Percentiles rank a stretch among this genome's conserved stretches.
These are phyloP conservation scores for Parathielavia hyrcaniae DNA, from an alignment of 495 filamentous ascomycete species.

Conservation along the genomic window DNA sequence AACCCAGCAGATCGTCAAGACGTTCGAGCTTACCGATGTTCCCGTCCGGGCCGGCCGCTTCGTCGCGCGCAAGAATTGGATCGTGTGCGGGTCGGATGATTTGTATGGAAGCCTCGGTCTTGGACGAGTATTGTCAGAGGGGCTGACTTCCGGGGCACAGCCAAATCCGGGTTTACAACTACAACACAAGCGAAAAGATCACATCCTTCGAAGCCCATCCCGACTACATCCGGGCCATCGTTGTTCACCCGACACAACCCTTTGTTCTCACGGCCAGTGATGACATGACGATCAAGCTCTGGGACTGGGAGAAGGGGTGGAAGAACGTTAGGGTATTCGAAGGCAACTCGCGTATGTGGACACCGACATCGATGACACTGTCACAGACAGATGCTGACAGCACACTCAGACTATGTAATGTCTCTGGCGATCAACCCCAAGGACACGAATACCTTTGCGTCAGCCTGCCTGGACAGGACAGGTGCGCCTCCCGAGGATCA, in stretches of 20 bases:
- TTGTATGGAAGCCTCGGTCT: constrained; percentile 56
- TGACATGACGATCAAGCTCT: constrained; percentile 99
- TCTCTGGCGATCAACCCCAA: constrained; percentile 99
- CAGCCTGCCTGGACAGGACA: constrained; percentile 90
- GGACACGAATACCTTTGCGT: constrained; percentile 95
- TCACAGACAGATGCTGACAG: constrained; percentile 11
- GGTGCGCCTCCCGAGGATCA: constrained; percentile 41
- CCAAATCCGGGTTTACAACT: constrained; percentile 63
- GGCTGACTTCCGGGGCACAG: constrained; percentile 17
- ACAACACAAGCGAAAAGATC: constrained; percentile 99
- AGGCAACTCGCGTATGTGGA: constrained; percentile 67
- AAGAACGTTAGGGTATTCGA: constrained; percentile 98
- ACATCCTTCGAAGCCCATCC: constrained; percentile 97
- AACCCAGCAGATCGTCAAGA: constrained; percentile 95
- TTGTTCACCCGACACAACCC: constrained; percentile 92
- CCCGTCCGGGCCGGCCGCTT: constrained; percentile 96
- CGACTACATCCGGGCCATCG: constrained; percentile 97
- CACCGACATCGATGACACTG: too few relatives aligned
- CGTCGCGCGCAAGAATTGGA: constrained; percentile 97
- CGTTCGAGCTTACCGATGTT: constrained; percentile 98
- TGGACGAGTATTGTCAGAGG: neutral
- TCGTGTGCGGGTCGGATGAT: constrained; percentile 96
- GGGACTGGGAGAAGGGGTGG: constrained; percentile 99
- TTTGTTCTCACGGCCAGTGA: constrained; percentile 95
- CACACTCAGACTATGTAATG: constrained; percentile 59